Evolutionary conservation across 2,329 filamentous ascomycete species (phyloP).

Genomic region (Polychaeton citri): DNA sequence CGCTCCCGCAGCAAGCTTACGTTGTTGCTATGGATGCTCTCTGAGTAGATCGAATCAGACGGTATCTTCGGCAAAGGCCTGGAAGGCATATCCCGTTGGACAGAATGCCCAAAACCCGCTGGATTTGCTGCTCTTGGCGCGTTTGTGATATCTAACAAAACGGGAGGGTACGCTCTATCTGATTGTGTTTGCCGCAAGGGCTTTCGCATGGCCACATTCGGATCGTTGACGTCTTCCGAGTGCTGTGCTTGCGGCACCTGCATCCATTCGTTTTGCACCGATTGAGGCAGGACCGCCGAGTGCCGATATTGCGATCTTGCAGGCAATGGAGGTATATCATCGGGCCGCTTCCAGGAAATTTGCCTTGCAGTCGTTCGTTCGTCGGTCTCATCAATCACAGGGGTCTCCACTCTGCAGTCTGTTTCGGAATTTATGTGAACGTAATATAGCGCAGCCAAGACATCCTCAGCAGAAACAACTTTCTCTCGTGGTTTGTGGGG

Average conservation of each 20-base stretch:
- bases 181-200: background rate
- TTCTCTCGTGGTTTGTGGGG: conserved; percentile 79
- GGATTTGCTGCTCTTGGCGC: background rate
- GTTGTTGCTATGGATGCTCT: conserved; percentile 10
- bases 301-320: no score
- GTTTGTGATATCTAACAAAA: background rate
- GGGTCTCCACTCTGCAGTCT: conserved; percentile 42
- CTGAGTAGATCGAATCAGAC: background rate
- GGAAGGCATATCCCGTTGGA: background rate
- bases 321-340: no score
- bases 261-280: no score
- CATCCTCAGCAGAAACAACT: conserved; percentile 76
- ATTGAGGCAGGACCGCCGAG: no score
- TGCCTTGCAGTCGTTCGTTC: no score
- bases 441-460: conserved; percentile 81
- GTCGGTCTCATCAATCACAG: no score
- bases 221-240: no score
- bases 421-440: conserved; percentile 58
- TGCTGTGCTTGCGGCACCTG: no score
- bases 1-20: conserved; percentile 9
- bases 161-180: background rate
- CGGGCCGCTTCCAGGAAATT: no score
- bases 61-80: background rate
- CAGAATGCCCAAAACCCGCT: background rate
- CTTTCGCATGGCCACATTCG: no score